Base-by-base conservation (phyloP, 805 yeast genomes). In the Yarrowia deformans region DNA sequence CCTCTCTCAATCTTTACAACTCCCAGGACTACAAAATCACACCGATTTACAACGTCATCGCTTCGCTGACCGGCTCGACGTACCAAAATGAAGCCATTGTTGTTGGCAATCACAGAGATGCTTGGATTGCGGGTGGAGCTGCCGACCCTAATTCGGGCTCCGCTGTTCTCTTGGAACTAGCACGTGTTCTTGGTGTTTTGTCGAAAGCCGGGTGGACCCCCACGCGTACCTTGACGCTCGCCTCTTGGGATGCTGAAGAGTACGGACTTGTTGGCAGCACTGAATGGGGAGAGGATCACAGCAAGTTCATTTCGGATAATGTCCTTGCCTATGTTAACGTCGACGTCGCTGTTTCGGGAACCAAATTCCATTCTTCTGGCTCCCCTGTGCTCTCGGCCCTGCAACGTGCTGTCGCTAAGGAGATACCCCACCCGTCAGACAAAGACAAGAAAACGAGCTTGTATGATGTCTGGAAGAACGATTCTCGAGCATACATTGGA, bases 231-330 rank as follows among this genome's bases (percentile, higher is more conserved):
- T 87, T 91, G 32, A 82, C 85, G 68, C 81, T 91, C 56, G 88
- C 89, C 0, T 87, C 90, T 37, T 91, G 93, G 93, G 97, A 91
- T 77, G 96, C 91, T 43, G 93, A 88, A 72, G 91, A 88, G 74
- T 85, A 84, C 71, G 94, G 90, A 0, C 79, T 87, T 68, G 72
- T 91, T 39, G 97, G 97, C 0, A 87, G 93, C 0, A 88, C 95
- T 0, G 95, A 91, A 74, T 90, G 83, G 80, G 92, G 88, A 7
- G 94, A 90, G 76, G 86, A 85, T 68, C 80, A 85, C 69, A 83
- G 82, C 1, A 75, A 80, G 34, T 74, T 74, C 39, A 77, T 90
- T 43, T 79, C 81, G 58, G 81, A 79, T 48, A 82, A 83, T 52
- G 88, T 85, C 0, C 82, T 89, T 48, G 91, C 90, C 0, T 90